These are phyloP conservation scores for Silene latifolia DNA, from an alignment of 148 eudicot genomes.

Conservation along the genomic window DNA sequence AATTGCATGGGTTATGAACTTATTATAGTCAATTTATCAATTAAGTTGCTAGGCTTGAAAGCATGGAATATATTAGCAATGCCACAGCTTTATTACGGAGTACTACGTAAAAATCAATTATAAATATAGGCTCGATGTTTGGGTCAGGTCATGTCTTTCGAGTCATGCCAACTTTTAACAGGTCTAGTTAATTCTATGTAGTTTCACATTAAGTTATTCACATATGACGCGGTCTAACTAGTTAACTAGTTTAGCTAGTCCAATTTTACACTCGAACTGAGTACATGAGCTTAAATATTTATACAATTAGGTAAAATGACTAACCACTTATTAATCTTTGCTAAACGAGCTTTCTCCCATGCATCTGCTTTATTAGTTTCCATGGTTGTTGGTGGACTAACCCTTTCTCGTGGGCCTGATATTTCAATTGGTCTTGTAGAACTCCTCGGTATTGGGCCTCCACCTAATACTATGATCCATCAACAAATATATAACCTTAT, in stretches of 20 bases:
- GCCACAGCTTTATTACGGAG: no score
- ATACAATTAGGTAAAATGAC: neutral
- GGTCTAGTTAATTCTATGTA: no score
- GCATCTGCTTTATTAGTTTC: slow-evolving; percentile 46
- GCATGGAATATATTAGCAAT: neutral
- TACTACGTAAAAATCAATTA: no score
- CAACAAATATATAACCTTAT: no score
- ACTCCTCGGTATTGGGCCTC: slow-evolving; percentile 26
- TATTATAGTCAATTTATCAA: neutral
- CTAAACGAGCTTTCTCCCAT: slow-evolving; percentile 66
- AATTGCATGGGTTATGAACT: neutral
- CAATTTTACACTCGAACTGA: no score
- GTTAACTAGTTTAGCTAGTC: no score
- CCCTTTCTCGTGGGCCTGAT: slow-evolving; percentile 23
- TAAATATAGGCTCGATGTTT: neutral
- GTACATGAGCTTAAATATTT: no score
- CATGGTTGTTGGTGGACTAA: slow-evolving; percentile 11
- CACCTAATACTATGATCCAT: slow-evolving; percentile 12
- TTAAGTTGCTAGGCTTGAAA: neutral
- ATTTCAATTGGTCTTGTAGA: slow-evolving; percentile 25
- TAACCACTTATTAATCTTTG: slow-evolving; percentile 55
- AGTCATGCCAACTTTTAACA: no score
- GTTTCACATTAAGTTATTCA: no score
- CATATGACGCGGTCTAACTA: no score
- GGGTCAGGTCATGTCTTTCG: no score